A percentile compares a stretch with the other conserved stretches of the same genome.
These are phyloP conservation scores for Daucus carota DNA, from an alignment of 129 eudicot genomes.

Conservation along the genomic window DNA sequence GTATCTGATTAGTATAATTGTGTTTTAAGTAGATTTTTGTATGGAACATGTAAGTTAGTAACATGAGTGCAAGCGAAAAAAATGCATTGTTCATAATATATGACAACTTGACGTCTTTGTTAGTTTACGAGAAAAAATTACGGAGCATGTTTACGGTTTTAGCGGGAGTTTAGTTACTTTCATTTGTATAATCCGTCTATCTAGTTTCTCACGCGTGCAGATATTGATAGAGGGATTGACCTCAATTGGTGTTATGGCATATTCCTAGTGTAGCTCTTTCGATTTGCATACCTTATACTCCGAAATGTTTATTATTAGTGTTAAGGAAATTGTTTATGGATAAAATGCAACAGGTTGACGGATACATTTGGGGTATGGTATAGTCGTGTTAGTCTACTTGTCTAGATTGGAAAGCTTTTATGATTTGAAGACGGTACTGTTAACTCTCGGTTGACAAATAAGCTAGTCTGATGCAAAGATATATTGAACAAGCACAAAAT, in stretches of 20 bases:
- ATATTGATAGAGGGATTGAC: background rate
- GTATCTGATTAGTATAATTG: background rate
- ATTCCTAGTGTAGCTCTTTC: background rate
- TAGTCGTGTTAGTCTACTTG: background rate
- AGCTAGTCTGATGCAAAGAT: background rate
- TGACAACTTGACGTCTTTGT: background rate
- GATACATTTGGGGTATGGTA: too few species aligned
- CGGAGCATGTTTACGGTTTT: background rate
- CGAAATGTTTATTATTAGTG: too few species aligned
- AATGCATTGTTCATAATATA: background rate
- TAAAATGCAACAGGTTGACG: too few species aligned
- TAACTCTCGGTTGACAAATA: too few species aligned
- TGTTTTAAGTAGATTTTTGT: background rate
- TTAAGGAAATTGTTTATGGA: too few species aligned
- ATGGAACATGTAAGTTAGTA: background rate
- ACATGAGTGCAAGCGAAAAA: background rate
- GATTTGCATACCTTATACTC: too few species aligned
- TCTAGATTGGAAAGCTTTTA: background rate
- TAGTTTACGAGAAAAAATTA: background rate
- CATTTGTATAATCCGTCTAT: background rate
- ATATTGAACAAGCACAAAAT: background rate
- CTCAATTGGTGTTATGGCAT: too few species aligned
- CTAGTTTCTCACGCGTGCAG: too few species aligned
- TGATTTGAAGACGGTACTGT: too few species aligned
- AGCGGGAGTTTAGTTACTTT: background rate